Percentiles rank a stretch among this genome's conserved stretches.
These are phyloP conservation scores for Arabidopsis hybrid DNA, from an alignment of 441 rosid genomes.

Conservation along the genomic window DNA sequence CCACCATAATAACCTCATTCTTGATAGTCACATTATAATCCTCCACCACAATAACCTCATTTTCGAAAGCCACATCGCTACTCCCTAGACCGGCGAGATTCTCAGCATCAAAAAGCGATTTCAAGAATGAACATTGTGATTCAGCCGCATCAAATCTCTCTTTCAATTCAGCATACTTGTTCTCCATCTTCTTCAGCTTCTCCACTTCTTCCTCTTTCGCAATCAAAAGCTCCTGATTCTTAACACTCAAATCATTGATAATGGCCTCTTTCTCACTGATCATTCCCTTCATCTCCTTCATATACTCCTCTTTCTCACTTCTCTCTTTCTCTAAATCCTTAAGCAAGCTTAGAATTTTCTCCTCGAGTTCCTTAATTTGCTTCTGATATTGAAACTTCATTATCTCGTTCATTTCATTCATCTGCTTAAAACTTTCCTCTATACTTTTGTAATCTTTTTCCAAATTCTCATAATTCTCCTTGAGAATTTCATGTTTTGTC, in stretches of 20 bases:
- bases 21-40: not conserved
- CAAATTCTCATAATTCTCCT: conserved; percentile 35
- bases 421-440: conserved; percentile 8
- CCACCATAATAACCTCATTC: conserved; percentile 5
- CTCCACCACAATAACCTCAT: conserved; percentile 6
- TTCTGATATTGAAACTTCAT: conserved; percentile 19
- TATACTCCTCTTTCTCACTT: conserved; percentile 23
- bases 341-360: not conserved
- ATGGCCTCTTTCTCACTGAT: not conserved
- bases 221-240: conserved; percentile 8
- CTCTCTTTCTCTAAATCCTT: conserved; percentile 35
- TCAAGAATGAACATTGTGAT: not conserved
- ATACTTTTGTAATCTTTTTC: conserved; percentile 32
- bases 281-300: not conserved
- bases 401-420: not conserved
- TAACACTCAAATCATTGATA: not conserved
- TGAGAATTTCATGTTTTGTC: conserved; percentile 22
- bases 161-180: conserved; percentile 9
- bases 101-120: conserved; percentile 17
- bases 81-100: not conserved
- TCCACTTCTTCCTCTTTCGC: not conserved
- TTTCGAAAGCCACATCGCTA: not conserved
- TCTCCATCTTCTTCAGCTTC: conserved; percentile 4
- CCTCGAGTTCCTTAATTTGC: conserved; percentile 24
- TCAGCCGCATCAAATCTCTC: not conserved